These are phyloP conservation scores for Lactarius sanguifluus DNA, from an alignment of 768 basidiomycete species.

Conservation along the genomic window DNA sequence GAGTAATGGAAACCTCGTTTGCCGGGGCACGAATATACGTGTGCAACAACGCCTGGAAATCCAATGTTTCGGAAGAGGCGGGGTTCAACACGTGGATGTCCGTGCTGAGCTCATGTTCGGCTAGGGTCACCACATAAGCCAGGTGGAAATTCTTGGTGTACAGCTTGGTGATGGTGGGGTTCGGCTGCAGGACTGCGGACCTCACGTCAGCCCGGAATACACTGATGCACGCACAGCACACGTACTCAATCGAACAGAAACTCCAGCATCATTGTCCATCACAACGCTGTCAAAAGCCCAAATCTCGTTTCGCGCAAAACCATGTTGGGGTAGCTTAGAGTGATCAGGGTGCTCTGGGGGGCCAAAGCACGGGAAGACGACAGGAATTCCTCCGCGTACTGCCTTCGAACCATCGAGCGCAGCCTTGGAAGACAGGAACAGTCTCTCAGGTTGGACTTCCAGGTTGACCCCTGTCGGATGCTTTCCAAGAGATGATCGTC, in stretches of 20 bases:
- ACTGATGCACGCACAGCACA: constrained; percentile 14
- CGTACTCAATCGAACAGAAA: constrained; percentile 79
- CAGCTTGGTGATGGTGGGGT: constrained; percentile 50
- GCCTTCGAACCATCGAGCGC: constrained; percentile 79
- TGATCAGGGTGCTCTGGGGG: constrained; percentile 76
- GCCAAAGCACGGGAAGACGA: constrained; percentile 90
- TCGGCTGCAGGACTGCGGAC: constrained; percentile 62
- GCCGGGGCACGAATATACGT: constrained; percentile 78
- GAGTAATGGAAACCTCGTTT: constrained; percentile 55
- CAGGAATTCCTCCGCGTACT: constrained; percentile 54
- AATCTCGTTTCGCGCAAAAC: constrained; percentile 76
- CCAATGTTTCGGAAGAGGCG: constrained; percentile 49
- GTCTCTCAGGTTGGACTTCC: constrained; percentile 54
- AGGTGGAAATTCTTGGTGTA: constrained; percentile 73
- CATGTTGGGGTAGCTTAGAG: constrained; percentile 75
- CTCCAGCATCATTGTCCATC: constrained; percentile 65
- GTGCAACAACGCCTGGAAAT: constrained; percentile 93
- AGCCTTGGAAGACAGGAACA: constrained; percentile 84
- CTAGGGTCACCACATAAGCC: constrained; percentile 77
- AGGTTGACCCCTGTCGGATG: constrained; percentile 38
- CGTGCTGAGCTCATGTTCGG: constrained; percentile 70
- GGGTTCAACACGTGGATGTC: constrained; percentile 78
- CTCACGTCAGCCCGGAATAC: neutral
- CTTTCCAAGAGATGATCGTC: constrained; percentile 85
- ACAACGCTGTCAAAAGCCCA: constrained; percentile 72